Evolutionary conservation across 1,284 basidiomycete genomes (phyloP), one percentile per base, ranked within the genome.

Genomic region (Cryptococcus wingfieldii): DNA sequence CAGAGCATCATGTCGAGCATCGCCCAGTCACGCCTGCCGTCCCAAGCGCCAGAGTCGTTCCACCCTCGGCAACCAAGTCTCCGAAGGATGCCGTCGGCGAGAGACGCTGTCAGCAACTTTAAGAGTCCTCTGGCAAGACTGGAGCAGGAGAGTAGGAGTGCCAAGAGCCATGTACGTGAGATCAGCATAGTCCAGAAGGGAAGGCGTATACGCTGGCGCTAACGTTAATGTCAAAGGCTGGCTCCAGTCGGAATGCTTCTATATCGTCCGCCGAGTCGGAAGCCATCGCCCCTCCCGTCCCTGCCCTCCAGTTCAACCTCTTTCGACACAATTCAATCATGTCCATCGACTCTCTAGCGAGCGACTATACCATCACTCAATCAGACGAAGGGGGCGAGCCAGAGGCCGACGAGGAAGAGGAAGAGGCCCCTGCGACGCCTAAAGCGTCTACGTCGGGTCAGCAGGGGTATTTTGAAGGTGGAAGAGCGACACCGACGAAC

Each of bases 251-350:
- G 25, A 23, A 25, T 28, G 41, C 19, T 42, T 42, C 41, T 25
- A 25, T 25, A 12, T 44, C 42, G 18, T 18, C 44, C 12, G 46
- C 47, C 38, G 14, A 14, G 19, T 43, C 55, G 12, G 28, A 37
- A 23, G 8, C 38, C 50, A 18, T 52, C 27, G 28, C 55, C n/a
- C 59, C 61, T 12, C 62, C 67, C 10, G 64, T 72, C 38, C 72
- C 72, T n/a, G 49, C 68, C 0, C 55, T 75, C 47, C 60, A 72
- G 47, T 62, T 74, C 48, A 71, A 74, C 52, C 63, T 75, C 27
- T 75, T 75, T 54, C 66, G 72, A 14, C 62, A 66, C 5, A 59
- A 62, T 13, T 70, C 67, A 10, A 54, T 71, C 46, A 70, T 70
- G 55, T 74, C 72, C 9, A 61, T 72, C 54, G 67, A 69, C 43